Evolutionary conservation across 495 filamentous ascomycete species (phyloP).

Genomic region (Lasiosphaeria miniovina): DNA sequence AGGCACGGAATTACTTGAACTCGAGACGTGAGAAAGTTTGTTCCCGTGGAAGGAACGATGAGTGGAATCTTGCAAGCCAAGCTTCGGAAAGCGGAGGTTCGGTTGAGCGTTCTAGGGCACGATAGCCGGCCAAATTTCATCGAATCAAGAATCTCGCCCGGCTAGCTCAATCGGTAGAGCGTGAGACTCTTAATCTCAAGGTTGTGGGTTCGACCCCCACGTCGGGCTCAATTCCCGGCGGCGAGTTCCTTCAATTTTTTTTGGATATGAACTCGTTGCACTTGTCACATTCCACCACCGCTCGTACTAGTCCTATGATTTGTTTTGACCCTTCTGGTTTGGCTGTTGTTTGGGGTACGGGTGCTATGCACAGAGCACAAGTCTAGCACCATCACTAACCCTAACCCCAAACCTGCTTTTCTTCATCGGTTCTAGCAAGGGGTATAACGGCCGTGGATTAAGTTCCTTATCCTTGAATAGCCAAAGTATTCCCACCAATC

Average conservation of each 20-base stretch:
- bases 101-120: neutral
- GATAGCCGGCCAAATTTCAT: neutral
- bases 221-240: slow-evolving; percentile 32
- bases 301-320: neutral
- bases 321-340: neutral
- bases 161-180: slow-evolving; percentile 84
- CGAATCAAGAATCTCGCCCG: slow-evolving; percentile 21
- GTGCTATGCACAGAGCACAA: too few species aligned
- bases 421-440: too few species aligned
- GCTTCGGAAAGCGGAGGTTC: neutral
- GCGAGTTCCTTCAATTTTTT: slow-evolving; percentile 2
- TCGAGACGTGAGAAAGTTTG: too few species aligned
- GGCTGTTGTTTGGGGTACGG: too few species aligned
- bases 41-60: too few species aligned
- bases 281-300: neutral
- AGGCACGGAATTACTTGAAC: too few species aligned
- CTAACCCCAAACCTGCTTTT: too few species aligned
- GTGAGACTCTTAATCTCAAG: slow-evolving; percentile 49
- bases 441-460: too few species aligned
- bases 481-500: too few species aligned
- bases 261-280: neutral
- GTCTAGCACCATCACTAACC: too few species aligned
- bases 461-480: too few species aligned
- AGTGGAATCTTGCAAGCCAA: neutral
- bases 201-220: slow-evolving; percentile 33